Evolutionary conservation across 495 filamentous ascomycete genomes (phyloP).

Genomic region (Daldinia childiae): DNA sequence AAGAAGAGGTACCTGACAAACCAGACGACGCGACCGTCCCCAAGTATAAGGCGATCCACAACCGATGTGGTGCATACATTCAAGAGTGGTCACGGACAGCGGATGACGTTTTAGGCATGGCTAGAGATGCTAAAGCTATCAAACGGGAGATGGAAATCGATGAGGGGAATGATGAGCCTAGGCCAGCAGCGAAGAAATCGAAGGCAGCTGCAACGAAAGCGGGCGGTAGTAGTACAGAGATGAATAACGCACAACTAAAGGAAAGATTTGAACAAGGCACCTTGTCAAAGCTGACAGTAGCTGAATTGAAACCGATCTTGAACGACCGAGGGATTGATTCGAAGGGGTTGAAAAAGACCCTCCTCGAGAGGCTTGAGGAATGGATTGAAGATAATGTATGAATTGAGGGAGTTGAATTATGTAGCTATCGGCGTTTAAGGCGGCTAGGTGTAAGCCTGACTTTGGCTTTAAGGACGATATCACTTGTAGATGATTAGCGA

Average conservation of each 20-base stretch:
- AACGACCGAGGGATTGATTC: conserved; percentile 66
- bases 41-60: conserved; percentile 81
- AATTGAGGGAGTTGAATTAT: conserved; percentile 1
- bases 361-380: conserved; percentile 80
- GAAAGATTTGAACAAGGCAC: conserved; percentile 65
- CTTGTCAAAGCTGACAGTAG: conserved; percentile 76
- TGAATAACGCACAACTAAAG: conserved; percentile 67
- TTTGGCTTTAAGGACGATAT: background rate
- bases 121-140: conserved; percentile 45
- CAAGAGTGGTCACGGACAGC: conserved; percentile 73
- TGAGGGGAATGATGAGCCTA: conserved; percentile 50
- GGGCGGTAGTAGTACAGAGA: conserved; percentile 40
- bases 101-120: conserved; percentile 38
- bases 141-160: conserved; percentile 55
- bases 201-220: conserved; percentile 46
- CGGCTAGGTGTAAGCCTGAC: background rate
- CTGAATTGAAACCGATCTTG: conserved; percentile 74
- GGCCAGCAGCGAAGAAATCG: conserved; percentile 51
- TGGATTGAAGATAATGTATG: conserved; percentile 70
- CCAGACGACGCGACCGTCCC: conserved; percentile 87
- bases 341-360: conserved; percentile 78
- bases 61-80: conserved; percentile 81
- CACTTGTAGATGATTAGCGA: background rate
- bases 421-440: background rate
- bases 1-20: conserved; percentile 86